phyloP scores from a whole-genome alignment of 2,329 filamentous ascomycete species.

The Phyllosticta citrichinensis region DNA sequence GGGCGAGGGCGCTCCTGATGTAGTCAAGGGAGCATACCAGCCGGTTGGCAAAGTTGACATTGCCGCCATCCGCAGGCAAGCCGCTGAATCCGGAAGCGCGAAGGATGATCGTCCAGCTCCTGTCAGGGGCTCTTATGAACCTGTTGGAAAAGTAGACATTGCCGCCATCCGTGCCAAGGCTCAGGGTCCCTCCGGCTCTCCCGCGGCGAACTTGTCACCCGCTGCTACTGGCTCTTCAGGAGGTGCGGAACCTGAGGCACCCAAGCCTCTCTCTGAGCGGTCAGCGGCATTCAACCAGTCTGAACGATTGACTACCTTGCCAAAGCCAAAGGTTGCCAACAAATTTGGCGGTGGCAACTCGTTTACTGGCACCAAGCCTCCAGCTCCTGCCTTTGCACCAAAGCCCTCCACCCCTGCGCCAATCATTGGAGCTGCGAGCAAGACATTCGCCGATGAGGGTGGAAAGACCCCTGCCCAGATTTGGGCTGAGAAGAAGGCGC shows the following conservation, averaged over 20 bases:
- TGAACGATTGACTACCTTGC: slow-evolving; percentile 74
- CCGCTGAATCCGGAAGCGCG: slow-evolving; percentile 46
- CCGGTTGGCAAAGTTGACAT: slow-evolving; percentile 98
- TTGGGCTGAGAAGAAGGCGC: slow-evolving; percentile 96
- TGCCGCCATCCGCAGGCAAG: slow-evolving; percentile 69
- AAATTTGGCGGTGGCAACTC: slow-evolving; percentile 64
- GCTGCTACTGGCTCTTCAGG: slow-evolving; percentile 32
- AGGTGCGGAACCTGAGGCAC: slow-evolving; percentile 38
- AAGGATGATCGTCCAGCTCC: slow-evolving; percentile 70
- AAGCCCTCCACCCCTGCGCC: slow-evolving; percentile 50
- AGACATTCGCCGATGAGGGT: slow-evolving; percentile 87
- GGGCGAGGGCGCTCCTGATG: slow-evolving; percentile 40
- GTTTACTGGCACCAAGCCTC: slow-evolving; percentile 84
- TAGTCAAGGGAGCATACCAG: slow-evolving; percentile 81
- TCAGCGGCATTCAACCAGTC: slow-evolving; percentile 65
- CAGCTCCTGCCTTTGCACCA: slow-evolving; percentile 59
- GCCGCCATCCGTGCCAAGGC: slow-evolving; percentile 80
- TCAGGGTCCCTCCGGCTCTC: slow-evolving; percentile 47
- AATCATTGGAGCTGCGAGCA: slow-evolving; percentile 70
- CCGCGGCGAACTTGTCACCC: slow-evolving; percentile 31
- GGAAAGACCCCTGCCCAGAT: slow-evolving; percentile 95
- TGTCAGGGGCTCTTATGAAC: slow-evolving; percentile 90
- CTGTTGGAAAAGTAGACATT: slow-evolving; percentile 94
- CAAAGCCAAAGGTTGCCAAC: slow-evolving; percentile 91
- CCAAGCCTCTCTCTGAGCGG: slow-evolving; percentile 63